These are phyloP conservation scores for Claviceps spartinae DNA, from an alignment of 2,329 filamentous ascomycete genomes.

Conservation along the genomic window DNA sequence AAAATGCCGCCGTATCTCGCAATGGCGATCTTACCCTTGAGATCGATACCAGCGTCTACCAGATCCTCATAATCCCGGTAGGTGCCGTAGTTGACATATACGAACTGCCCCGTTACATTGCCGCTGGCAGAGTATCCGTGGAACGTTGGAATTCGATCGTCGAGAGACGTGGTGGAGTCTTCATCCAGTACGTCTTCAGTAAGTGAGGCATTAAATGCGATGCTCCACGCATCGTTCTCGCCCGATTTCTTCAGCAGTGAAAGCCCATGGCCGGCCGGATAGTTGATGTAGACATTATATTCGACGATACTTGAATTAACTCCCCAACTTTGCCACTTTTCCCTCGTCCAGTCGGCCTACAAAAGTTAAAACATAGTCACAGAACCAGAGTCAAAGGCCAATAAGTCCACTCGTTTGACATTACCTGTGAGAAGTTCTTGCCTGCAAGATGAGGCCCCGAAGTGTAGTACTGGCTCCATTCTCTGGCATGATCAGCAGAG, in stretches of 20 bases:
- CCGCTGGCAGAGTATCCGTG: constrained; percentile 89
- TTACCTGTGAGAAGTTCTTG: constrained; percentile 58
- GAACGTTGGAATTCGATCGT: constrained; percentile 72
- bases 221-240: constrained; percentile 33
- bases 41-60: constrained; percentile 54
- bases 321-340: constrained; percentile 61
- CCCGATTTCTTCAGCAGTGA: constrained; percentile 42
- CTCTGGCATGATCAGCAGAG: constrained; percentile 40
- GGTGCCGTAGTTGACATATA: constrained; percentile 86
- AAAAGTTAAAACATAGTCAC: constrained; percentile 3
- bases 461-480: constrained; percentile 72
- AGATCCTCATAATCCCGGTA: constrained; percentile 78
- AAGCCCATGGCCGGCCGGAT: constrained; percentile 57
- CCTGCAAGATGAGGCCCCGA: constrained; percentile 63
- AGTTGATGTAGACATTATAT: constrained; percentile 70
- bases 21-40: constrained; percentile 77
- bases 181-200: constrained; percentile 76
- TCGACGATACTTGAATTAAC: constrained; percentile 48
- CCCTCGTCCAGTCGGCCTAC: constrained; percentile 58
- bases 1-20: constrained; percentile 79
- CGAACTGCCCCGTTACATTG: constrained; percentile 76
- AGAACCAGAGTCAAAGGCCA: not conserved
- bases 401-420: not conserved
- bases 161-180: constrained; percentile 62
- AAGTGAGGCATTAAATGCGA: constrained; percentile 67